These are phyloP conservation scores for Cyamopsis tetragonoloba DNA, from an alignment of 306 rosid species.

Conservation along the genomic window DNA sequence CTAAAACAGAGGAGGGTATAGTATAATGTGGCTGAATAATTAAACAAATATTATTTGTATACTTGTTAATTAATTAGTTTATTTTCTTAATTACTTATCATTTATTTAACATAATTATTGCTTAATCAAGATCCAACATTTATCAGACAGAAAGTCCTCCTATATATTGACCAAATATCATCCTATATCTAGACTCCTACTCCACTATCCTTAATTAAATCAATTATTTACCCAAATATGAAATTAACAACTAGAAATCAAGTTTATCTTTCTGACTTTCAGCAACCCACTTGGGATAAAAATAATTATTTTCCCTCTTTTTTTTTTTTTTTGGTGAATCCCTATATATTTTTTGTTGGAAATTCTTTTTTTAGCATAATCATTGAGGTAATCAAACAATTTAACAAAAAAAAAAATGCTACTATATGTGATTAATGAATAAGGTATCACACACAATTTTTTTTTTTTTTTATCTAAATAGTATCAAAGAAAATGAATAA, in stretches of 20 bases:
- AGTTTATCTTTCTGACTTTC: slow-evolving; percentile 11
- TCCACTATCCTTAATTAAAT: slow-evolving; percentile 14
- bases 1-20: slow-evolving; percentile 17
- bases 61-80: slow-evolving; percentile 15
- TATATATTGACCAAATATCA: slow-evolving; percentile 28
- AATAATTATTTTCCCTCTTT: not conserved
- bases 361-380: not conserved
- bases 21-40: slow-evolving; percentile 28
- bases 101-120: slow-evolving; percentile 18
- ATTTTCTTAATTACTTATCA: slow-evolving; percentile 8
- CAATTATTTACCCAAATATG: slow-evolving; percentile 19
- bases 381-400: slow-evolving; percentile 18
- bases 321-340: not conserved
- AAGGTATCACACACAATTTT: no score
- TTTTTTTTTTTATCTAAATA: no score
- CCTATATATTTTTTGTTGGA: no score
- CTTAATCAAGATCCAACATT: slow-evolving; percentile 34
- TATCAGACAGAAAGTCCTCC: slow-evolving; percentile 27
- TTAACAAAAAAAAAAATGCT: slow-evolving; percentile 16
- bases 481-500: no score
- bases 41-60: slow-evolving; percentile 25
- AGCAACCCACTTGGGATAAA: slow-evolving; percentile 24
- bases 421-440: slow-evolving; percentile 10
- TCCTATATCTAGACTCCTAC: slow-evolving; percentile 34
- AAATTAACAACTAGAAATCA: slow-evolving; percentile 5